Evolutionary conservation across 1,139 yeast genomes (phyloP), one percentile per base, ranked within the genome.

Genomic region (Cylindricascospora bacillispora): DNA sequence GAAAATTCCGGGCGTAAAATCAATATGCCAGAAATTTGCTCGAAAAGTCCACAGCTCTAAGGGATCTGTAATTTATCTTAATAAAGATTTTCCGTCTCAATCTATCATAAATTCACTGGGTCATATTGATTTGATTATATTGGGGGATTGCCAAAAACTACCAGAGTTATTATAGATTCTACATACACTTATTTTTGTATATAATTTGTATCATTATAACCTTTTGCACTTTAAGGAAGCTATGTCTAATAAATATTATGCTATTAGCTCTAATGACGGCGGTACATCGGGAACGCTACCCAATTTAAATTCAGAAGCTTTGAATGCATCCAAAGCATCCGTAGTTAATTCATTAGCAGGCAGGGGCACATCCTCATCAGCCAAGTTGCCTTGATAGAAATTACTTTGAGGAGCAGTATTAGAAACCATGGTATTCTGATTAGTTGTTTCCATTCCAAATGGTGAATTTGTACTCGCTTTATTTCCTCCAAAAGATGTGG

Each of bases 1-100:
- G 33, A 77, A 78, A 48, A 89, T 83, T 12, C 94, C 92, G 11
- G 94, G 94, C 0, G 93, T 83, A 9, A 68, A 76, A 49, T 67
- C 79, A 41, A 57, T 83, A 36, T 89, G 81, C 10, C 73, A 71
- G 41, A 77, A 74, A 37, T 60, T 83, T 55, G 70, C 85, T 3
- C 67, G 68, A 36, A 67, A 73, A 3, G 75, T 83, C 6, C 85
- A 74, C 45, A 60, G 69, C 2, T 61, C 64, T 15, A 65, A 61
- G 31, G 78, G 79, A 1, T 65, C 66, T 32, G 67, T 72, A 2
- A 61, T 73, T 3, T 73, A 76, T 72, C 47, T 72, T 23, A 71
- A 71, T 41, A 59, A 60, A 23, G 78, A 72, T 26, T 60, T 60
- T 31, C 74, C 75, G 2, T 56, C 70, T 0, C 62, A 62, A 42